Conservation (phyloP, 768 basidiomycete genomes). For the Sarcodon sp. region DNA sequence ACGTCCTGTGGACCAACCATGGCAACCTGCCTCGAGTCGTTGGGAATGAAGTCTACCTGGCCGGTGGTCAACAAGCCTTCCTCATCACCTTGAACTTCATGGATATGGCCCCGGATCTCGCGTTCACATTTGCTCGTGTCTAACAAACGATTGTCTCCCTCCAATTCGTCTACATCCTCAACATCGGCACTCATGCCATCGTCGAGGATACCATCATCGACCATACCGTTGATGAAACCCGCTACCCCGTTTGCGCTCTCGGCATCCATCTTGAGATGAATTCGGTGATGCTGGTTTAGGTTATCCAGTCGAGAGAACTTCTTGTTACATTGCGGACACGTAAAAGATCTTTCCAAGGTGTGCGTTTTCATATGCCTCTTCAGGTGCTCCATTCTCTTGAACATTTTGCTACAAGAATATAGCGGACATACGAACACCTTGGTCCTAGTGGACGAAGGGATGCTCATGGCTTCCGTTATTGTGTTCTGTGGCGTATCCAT, state of each 20-base stretch:
- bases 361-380: constrained; percentile 83
- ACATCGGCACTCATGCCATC: constrained; percentile 19
- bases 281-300: constrained; percentile 74
- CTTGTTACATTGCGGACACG: constrained; percentile 64
- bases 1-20: constrained; percentile 8
- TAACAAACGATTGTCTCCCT: constrained; percentile 9
- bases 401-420: constrained; percentile 70
- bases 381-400: constrained; percentile 89
- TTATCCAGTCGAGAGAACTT: constrained; percentile 85
- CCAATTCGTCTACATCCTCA: constrained; percentile 22
- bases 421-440: constrained; percentile 76
- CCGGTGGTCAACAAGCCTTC: constrained; percentile 31
- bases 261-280: constrained; percentile 42
- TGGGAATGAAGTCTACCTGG: not conserved
- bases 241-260: constrained; percentile 17
- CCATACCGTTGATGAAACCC: constrained; percentile 11
- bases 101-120: constrained; percentile 42
- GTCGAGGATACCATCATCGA: constrained; percentile 13
- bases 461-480: too few relatives aligned
- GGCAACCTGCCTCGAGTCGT: not conserved
- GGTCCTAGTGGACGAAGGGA: constrained; percentile 7
- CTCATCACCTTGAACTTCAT: constrained; percentile 44
- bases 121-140: constrained; percentile 33
- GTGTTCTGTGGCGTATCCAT: not conserved
- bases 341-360: constrained; percentile 78